Percentiles rank a stretch among this genome's conserved stretches.
phyloP scores from a whole-genome alignment of 495 filamentous ascomycete species.

The Penicillium manginii region DNA sequence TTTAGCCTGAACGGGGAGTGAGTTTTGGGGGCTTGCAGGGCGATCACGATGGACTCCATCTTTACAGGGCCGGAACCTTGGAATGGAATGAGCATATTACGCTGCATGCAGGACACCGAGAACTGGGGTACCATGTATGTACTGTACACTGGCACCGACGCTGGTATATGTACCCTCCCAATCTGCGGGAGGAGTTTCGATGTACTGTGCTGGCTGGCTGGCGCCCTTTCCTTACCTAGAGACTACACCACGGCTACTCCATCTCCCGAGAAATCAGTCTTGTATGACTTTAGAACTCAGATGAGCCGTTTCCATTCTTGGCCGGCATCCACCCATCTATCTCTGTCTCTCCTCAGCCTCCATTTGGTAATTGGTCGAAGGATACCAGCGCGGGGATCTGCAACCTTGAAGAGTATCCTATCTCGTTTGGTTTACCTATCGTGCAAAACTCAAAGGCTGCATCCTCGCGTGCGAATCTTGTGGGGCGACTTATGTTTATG shows the following conservation, averaged over 20 bases:
- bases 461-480: not conserved
- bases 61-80: not conserved
- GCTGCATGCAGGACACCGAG: constrained; percentile 21
- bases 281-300: not conserved
- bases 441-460: not conserved
- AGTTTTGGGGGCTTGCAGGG: constrained; percentile 2
- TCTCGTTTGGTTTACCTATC: not conserved
- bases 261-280: constrained; percentile 6
- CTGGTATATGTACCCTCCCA: not conserved
- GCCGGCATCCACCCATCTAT: not conserved
- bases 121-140: constrained; percentile 22
- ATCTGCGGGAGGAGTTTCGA: not conserved
- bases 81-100: constrained; percentile 20
- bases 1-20: constrained; percentile 16
- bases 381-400: not conserved
- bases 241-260: not conserved
- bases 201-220: not conserved
- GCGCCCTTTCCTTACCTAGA: too few relatives aligned
- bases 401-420: not conserved
- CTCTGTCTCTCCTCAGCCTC: not conserved
- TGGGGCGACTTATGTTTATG: not conserved
- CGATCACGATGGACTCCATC: not conserved
- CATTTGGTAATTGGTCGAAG: not conserved
- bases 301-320: not conserved
- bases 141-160: not conserved